phyloP scores from a whole-genome alignment of 768 basidiomycete species.

The Tulasnella sp. region DNA sequence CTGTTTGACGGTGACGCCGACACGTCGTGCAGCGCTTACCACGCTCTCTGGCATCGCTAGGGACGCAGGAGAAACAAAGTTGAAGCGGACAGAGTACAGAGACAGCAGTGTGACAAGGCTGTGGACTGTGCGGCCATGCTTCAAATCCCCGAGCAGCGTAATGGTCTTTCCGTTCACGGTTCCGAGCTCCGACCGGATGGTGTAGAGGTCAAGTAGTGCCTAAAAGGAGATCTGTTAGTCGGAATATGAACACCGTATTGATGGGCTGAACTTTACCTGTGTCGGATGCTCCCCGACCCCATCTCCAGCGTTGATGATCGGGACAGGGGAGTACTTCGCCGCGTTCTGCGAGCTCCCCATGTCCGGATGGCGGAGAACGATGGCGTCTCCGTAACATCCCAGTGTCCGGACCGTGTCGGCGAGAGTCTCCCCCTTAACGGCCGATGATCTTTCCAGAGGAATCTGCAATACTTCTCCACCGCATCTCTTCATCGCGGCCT shows the following conservation, averaged over 20 bases:
- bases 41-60: slow-evolving; percentile 85
- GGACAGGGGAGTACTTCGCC: slow-evolving; percentile 93
- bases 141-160: slow-evolving; percentile 87
- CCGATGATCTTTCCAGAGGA: slow-evolving; percentile 69
- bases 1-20: slow-evolving; percentile 65
- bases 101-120: slow-evolving; percentile 86
- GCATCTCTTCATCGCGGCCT: slow-evolving; percentile 97
- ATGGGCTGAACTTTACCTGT: slow-evolving; percentile 44
- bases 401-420: slow-evolving; percentile 90
- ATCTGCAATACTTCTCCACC: slow-evolving; percentile 92
- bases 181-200: slow-evolving; percentile 94
- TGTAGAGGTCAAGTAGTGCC: slow-evolving; percentile 82
- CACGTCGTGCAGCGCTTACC: slow-evolving; percentile 70
- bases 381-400: slow-evolving; percentile 89
- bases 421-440: slow-evolving; percentile 85
- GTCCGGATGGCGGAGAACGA: slow-evolving; percentile 89
- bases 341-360: slow-evolving; percentile 89
- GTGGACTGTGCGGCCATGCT: slow-evolving; percentile 97
- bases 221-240: slow-evolving; percentile 24
- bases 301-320: slow-evolving; percentile 93
- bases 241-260: slow-evolving; percentile 4
- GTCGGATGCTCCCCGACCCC: slow-evolving; percentile 97
- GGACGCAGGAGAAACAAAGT: slow-evolving; percentile 83
- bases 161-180: slow-evolving; percentile 95
- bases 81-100: slow-evolving; percentile 85